Percentiles rank a stretch among this genome's conserved stretches.
phyloP scores from a whole-genome alignment of 768 basidiomycete genomes.

The Leccinum pellstonianum region DNA sequence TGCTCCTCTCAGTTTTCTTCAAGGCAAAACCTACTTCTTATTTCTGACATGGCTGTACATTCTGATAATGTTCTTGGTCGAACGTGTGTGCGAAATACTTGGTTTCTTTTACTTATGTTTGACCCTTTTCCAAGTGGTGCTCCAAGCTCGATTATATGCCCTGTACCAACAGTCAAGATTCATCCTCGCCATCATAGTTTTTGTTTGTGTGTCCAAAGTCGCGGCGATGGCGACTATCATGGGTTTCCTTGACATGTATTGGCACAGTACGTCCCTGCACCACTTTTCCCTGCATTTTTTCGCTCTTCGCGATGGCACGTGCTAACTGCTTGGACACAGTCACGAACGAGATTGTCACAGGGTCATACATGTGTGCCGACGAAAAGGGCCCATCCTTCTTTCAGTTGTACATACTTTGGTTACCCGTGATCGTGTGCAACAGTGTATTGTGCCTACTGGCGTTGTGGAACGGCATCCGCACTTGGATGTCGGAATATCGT shows the following conservation, averaged over 20 bases:
- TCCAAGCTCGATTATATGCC: conserved; percentile 14
- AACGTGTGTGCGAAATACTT: neutral
- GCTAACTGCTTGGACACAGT: neutral
- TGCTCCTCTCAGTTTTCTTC: neutral
- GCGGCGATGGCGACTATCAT: conserved; percentile 7
- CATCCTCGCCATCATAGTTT: conserved; percentile 5
- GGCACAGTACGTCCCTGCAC: conserved; percentile 1
- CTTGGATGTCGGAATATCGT: neutral
- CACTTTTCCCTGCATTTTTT: neutral
- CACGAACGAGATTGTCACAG: neutral
- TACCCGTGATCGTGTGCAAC: conserved; percentile 10
- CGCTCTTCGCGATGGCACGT: neutral
- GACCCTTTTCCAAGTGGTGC: conserved; percentile 9
- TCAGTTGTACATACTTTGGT: conserved; percentile 7
- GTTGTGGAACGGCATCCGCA: neutral
- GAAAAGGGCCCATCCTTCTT: neutral
- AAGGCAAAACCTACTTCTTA: conserved; percentile 10
- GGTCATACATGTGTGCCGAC: conserved; percentile 6
- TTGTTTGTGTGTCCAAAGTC: conserved; percentile 9
- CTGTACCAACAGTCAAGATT: conserved; percentile 8
- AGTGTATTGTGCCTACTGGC: conserved; percentile 6
- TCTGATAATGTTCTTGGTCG: conserved; percentile 3
- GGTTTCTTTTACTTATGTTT: neutral
- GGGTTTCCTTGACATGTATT: conserved; percentile 5
- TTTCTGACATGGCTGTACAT: conserved; percentile 3